phyloP scores from a whole-genome alignment of 441 rosid genomes.

The Adansonia gregorii region DNA sequence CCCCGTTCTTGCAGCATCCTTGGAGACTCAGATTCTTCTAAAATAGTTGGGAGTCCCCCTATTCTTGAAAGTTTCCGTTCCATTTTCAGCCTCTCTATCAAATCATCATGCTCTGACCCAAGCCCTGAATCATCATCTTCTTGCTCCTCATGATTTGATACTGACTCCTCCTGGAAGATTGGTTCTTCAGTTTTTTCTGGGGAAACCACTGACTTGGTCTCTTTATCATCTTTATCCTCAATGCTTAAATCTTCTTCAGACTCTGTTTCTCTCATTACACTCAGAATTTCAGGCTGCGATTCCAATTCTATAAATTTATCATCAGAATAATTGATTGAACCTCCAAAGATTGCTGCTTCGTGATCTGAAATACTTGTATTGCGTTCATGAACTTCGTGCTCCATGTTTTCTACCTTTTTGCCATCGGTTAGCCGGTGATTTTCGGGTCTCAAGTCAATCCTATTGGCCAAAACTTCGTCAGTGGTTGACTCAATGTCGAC shows the following conservation, averaged over 20 bases:
- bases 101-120: constrained; percentile 54
- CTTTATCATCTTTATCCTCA: neutral
- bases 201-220: neutral
- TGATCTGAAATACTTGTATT: constrained; percentile 10
- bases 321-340: constrained; percentile 37
- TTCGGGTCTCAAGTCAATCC: constrained; percentile 35
- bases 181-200: constrained; percentile 23
- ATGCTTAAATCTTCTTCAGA: constrained; percentile 1
- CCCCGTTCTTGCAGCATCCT: constrained; percentile 45
- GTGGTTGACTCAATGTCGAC: constrained; percentile 7
- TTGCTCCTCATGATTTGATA: constrained; percentile 35
- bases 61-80: constrained; percentile 62
- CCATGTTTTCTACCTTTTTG: constrained; percentile 19
- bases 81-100: constrained; percentile 61
- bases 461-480: constrained; percentile 13
- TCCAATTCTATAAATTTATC: constrained; percentile 59
- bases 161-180: constrained; percentile 21
- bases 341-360: neutral
- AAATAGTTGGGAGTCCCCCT: constrained; percentile 80
- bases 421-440: constrained; percentile 12
- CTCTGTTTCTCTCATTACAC: constrained; percentile 7
- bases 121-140: constrained; percentile 43
- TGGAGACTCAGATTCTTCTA: constrained; percentile 65
- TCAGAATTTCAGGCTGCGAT: constrained; percentile 33
- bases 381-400: constrained; percentile 6